Conservation (phyloP, 225 moss, liverwort and hornwort genomes). For the Ulota crispa region DNA sequence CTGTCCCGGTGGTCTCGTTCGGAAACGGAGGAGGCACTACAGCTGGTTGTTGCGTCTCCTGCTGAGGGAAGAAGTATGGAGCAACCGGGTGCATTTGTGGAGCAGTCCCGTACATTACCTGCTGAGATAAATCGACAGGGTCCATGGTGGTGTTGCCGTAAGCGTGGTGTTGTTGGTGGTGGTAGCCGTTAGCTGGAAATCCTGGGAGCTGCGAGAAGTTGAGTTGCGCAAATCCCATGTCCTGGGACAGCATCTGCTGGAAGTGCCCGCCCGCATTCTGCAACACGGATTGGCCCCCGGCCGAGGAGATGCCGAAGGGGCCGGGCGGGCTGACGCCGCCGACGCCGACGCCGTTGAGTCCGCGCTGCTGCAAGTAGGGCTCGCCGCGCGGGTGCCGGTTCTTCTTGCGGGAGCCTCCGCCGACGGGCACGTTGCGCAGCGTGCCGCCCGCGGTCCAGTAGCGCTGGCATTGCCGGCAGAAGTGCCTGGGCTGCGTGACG, state of each 20-base stretch:
- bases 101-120: slow-evolving; percentile 44
- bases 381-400: slow-evolving; percentile 40
- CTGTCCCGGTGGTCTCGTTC: background rate
- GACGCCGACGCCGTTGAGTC: background rate
- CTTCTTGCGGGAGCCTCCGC: slow-evolving; percentile 45
- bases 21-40: background rate
- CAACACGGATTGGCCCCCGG: background rate
- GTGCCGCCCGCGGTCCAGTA: slow-evolving; percentile 55
- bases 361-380: slow-evolving; percentile 37
- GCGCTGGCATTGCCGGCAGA: slow-evolving; percentile 49
- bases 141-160: slow-evolving; percentile 1
- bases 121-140: slow-evolving; percentile 27
- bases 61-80: background rate
- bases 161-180: slow-evolving; percentile 8
- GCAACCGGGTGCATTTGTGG: background rate
- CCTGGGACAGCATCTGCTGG: slow-evolving; percentile 49
- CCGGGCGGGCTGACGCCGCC: background rate
- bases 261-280: slow-evolving; percentile 39
- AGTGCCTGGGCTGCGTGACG: slow-evolving; percentile 41
- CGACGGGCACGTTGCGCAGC: slow-evolving; percentile 45
- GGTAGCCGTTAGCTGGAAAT: background rate
- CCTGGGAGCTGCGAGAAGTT: slow-evolving; percentile 39
- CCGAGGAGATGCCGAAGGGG: slow-evolving; percentile 11
- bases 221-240: slow-evolving; percentile 23
- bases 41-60: background rate